Base-by-base conservation (phyloP, 1,139 yeast species). In the Saccharomyces pastorianus region DNA sequence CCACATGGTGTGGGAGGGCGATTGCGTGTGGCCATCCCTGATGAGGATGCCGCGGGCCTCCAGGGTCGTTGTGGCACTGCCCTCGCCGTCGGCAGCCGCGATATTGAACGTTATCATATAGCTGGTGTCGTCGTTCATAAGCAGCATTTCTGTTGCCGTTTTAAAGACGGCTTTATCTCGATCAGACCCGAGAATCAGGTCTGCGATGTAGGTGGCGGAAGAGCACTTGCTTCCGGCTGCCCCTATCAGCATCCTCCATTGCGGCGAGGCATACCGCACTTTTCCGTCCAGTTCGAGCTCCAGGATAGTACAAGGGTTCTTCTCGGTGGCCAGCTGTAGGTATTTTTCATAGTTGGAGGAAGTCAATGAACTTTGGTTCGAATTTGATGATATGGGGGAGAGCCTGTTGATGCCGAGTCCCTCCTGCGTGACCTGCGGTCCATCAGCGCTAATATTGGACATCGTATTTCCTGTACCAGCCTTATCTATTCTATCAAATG, bases 1-100 rank as follows among this genome's bases (percentile, higher is more conserved):
- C 98, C 99, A 93, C 87, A 93, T 87, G 1, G 96, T 84, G 68
- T 90, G 95, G 0, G 86, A 77, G 0, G 95, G 90, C 17, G 64
- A 34, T 13, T 76, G 76, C 0, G 83, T 75, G 51, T 74, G 73
- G 3, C 78, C 70, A 62, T 86, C 87, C 61, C 83, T 88, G n/a
- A 93, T 85, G 38, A 93, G 70, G n/a, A 93, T 85, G 6, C 99
- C 99, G 65, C 91, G 97, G 0, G 96, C 98, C 68, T 91, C 99
- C 46, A 93, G 72, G 62, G 88, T 95, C 2, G 84, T 78, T 13
- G 79, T 71, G 9, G 78, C 81, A 7, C 86, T 86, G 29, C 56
- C 61, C 2, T 61, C 60, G 9, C 54, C 52, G 23, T 50, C 58
- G 25, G 50, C 56, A 2, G 58, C 31, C 46, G 51, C 50, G 0